These are phyloP conservation scores for Camellia granthamiana DNA, from an alignment of 148 eudicot species.

Conservation along the genomic window DNA sequence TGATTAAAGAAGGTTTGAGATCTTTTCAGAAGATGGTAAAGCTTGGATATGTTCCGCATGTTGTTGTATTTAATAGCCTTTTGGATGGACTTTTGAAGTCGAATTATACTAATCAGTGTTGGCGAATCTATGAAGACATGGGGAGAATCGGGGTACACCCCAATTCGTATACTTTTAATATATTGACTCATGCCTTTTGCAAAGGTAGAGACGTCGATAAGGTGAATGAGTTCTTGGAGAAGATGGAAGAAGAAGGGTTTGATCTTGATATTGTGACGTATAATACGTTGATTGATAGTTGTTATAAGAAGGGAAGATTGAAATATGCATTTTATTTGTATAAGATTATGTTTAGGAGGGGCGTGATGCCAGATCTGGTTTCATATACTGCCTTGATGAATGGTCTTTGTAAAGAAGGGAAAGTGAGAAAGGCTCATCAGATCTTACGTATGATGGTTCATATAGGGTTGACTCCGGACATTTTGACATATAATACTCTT, in stretches of 20 bases:
- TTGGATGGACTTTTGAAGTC: slow-evolving; percentile 62
- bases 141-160: slow-evolving; percentile 53
- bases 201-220: slow-evolving; percentile 53
- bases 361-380: slow-evolving; percentile 69
- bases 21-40: slow-evolving; percentile 59
- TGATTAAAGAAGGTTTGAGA: slow-evolving; percentile 54
- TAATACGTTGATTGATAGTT: slow-evolving; percentile 69
- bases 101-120: slow-evolving; percentile 50
- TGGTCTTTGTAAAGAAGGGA: slow-evolving; percentile 79
- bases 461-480: slow-evolving; percentile 66
- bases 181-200: slow-evolving; percentile 65
- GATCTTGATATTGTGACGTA: slow-evolving; percentile 86
- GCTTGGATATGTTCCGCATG: slow-evolving; percentile 55
- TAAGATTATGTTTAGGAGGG: slow-evolving; percentile 75
- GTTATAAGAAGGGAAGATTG: slow-evolving; percentile 60
- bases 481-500: slow-evolving; percentile 64
- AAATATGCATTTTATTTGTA: slow-evolving; percentile 80
- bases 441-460: slow-evolving; percentile 61
- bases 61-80: slow-evolving; percentile 62
- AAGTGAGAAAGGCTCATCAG: slow-evolving; percentile 60
- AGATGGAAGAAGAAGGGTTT: slow-evolving; percentile 95
- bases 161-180: slow-evolving; percentile 74
- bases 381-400: slow-evolving; percentile 74
- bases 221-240: slow-evolving; percentile 73
- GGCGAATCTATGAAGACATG: slow-evolving; percentile 70